Percentiles rank a stretch among this genome's conserved stretches.
Evolutionary conservation across 345 rosid species (phyloP).

Genomic region (Acer saccharum): DNA sequence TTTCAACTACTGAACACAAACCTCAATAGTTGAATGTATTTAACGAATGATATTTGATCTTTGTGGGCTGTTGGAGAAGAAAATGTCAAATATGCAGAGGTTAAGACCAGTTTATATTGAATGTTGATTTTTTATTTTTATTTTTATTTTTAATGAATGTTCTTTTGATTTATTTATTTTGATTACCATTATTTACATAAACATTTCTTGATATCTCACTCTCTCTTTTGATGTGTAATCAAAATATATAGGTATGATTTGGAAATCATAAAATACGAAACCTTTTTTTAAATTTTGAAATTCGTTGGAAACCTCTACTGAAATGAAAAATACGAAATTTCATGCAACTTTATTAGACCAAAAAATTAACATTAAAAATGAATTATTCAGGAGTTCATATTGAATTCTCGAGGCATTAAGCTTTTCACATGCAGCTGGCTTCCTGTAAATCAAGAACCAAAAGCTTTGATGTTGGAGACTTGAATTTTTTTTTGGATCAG

Average conservation of each 20-base stretch:
- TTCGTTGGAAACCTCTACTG: too few species aligned
- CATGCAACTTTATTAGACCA: too few species aligned
- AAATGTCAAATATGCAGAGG: conserved; percentile 17
- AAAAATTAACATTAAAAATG: background rate
- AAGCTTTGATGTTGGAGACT: conserved; percentile 71
- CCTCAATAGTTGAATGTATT: too few species aligned
- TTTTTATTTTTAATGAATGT: background rate
- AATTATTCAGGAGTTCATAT: conserved; percentile 45
- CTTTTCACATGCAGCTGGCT: conserved; percentile 83
- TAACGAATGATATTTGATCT: too few species aligned
- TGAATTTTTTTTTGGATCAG: too few species aligned
- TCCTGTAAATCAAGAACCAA: conserved; percentile 54
- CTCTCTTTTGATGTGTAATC: too few species aligned
- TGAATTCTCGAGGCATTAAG: conserved; percentile 59
- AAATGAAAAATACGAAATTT: too few species aligned
- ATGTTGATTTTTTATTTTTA: background rate
- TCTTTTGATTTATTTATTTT: background rate
- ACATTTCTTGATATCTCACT: too few species aligned
- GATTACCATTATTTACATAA: background rate
- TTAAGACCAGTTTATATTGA: background rate
- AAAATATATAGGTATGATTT: too few species aligned
- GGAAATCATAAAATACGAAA: too few species aligned
- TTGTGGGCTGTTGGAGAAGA: background rate
- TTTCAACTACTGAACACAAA: too few species aligned
- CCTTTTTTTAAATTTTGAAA: too few species aligned